Percentiles rank a stretch among this genome's conserved stretches.
These are phyloP conservation scores for Fusarium cicatricum DNA, from an alignment of 2,329 filamentous ascomycete species.

Conservation along the genomic window DNA sequence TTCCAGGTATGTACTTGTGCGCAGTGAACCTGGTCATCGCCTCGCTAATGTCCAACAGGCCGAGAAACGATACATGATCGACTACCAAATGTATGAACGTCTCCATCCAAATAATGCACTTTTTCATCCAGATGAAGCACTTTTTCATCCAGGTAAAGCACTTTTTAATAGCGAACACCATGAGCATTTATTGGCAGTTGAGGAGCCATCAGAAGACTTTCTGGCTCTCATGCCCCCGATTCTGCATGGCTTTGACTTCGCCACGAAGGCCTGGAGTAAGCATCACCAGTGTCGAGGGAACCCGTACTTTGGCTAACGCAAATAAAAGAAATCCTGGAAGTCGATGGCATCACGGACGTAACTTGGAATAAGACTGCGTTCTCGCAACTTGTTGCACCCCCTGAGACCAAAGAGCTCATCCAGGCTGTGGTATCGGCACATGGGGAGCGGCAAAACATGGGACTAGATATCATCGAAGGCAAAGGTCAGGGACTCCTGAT, in stretches of 20 bases:
- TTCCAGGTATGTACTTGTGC: not conserved
- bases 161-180: too few species aligned
- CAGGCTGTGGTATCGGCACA: conserved; percentile 17
- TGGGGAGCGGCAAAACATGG: conserved; percentile 5
- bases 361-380: conserved; percentile 24
- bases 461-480: not conserved
- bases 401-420: conserved; percentile 11
- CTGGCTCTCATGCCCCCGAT: not conserved
- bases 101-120: not conserved
- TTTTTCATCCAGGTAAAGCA: not conserved
- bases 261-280: conserved; percentile 17
- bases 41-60: not conserved
- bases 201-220: not conserved
- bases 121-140: too few species aligned
- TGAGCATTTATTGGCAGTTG: not conserved
- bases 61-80: conserved; percentile 15
- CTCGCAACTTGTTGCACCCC: conserved; percentile 14
- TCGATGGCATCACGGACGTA: conserved; percentile 11
- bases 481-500: too few species aligned
- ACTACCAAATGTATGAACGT: conserved; percentile 18
- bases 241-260: conserved; percentile 14
- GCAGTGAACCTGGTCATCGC: too few species aligned
- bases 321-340: not conserved
- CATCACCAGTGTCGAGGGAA: not conserved
- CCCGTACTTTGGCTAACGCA: not conserved